Percentiles rank a stretch among this genome's conserved stretches.
phyloP scores from a whole-genome alignment of 148 eudicot genomes.

The Silene latifolia region DNA sequence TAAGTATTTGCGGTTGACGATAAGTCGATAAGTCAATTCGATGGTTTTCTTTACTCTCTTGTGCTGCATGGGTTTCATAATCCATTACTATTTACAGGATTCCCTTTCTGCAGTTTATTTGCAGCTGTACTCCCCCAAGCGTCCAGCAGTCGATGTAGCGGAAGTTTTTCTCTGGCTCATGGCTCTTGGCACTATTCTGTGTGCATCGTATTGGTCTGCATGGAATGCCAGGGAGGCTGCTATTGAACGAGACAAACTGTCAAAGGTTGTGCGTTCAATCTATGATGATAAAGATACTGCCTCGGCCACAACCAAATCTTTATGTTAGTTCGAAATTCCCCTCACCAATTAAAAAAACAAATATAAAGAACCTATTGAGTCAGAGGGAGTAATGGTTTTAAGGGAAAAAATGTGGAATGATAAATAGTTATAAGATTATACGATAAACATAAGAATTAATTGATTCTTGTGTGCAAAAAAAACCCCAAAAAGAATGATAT shows the following conservation, averaged over 20 bases:
- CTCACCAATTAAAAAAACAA: no score
- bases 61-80: conserved; percentile 23
- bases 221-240: conserved; percentile 91
- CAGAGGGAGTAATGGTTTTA: no score
- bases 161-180: conserved; percentile 98
- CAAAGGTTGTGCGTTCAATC: conserved; percentile 49
- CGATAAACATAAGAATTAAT: no score
- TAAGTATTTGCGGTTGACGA: no score
- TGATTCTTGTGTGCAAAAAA: no score
- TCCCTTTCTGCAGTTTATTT: conserved; percentile 71
- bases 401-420: no score
- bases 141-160: conserved; percentile 88
- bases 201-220: conserved; percentile 99
- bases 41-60: conserved; percentile 14
- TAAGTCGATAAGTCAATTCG: not conserved
- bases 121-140: conserved; percentile 92
- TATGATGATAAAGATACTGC: not conserved
- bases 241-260: conserved; percentile 75
- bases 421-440: no score
- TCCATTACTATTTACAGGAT: conserved; percentile 34
- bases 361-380: no score
- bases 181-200: conserved; percentile 91
- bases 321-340: no score
- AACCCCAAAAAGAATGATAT: no score
- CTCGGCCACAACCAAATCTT: not conserved